Evolutionary conservation across 768 basidiomycete species (phyloP).

Genomic region (Stropharia rugosoannulata): DNA sequence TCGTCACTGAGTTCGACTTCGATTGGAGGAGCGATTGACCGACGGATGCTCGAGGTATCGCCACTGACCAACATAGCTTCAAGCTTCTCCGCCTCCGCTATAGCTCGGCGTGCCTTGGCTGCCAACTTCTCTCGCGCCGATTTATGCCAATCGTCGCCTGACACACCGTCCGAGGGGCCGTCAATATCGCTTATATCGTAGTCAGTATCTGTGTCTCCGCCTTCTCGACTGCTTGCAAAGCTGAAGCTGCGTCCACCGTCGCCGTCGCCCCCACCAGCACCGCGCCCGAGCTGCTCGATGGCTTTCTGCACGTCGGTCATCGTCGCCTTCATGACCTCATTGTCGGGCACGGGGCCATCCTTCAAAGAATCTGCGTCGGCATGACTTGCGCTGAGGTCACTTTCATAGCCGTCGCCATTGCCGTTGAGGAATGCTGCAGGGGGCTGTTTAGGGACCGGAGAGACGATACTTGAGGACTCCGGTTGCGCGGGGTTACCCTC

Average conservation of each 20-base stretch:
- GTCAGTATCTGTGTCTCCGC: conserved; percentile 56
- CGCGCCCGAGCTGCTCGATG: conserved; percentile 79
- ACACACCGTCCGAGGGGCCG: conserved; percentile 34
- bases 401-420: conserved; percentile 24
- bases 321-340: conserved; percentile 79
- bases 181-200: conserved; percentile 46
- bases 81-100: conserved; percentile 45
- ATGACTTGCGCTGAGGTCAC: conserved; percentile 13
- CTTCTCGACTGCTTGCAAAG: conserved; percentile 67
- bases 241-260: conserved; percentile 73
- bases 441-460: conserved; percentile 38
- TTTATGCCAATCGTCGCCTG: conserved; percentile 61
- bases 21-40: conserved; percentile 22
- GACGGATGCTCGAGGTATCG: conserved; percentile 6
- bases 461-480: conserved; percentile 35
- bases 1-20: conserved; percentile 28
- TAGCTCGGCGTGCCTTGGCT: conserved; percentile 61
- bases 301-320: conserved; percentile 90
- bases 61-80: conserved; percentile 20
- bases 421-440: conserved; percentile 25
- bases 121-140: conserved; percentile 66
- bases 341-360: conserved; percentile 31
- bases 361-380: conserved; percentile 15
- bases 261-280: conserved; percentile 45
- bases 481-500: conserved; percentile 36